Evolutionary conservation across 2,329 filamentous ascomycete species (phyloP).

Genomic region (Alternaria sp.): DNA sequence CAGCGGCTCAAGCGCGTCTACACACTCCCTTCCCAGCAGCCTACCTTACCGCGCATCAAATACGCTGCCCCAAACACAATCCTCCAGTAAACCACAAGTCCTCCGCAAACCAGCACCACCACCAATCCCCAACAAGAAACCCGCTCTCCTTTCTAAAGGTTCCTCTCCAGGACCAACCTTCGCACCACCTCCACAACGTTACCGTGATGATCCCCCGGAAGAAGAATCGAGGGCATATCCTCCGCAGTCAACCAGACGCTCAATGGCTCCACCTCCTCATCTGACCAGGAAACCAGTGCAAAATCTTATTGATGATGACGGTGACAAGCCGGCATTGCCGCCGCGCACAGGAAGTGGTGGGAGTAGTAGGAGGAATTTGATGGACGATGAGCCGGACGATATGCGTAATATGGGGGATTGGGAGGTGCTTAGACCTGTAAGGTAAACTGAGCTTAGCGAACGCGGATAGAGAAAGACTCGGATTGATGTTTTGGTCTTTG

Average conservation of each 20-base stretch:
- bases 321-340: conserved; percentile 39
- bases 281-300: conserved; percentile 22
- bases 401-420: conserved; percentile 45
- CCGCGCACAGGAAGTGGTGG: conserved; percentile 40
- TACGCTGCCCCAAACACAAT: conserved; percentile 5
- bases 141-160: conserved; percentile 30
- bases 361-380: conserved; percentile 30
- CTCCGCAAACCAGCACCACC: conserved; percentile 44
- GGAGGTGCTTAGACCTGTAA: conserved; percentile 46
- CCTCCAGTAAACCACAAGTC: conserved; percentile 28
- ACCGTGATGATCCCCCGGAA: conserved; percentile 31
- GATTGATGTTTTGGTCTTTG: neutral
- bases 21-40: conserved; percentile 36
- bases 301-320: conserved; percentile 28
- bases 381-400: conserved; percentile 47
- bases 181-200: conserved; percentile 22
- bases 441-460: neutral
- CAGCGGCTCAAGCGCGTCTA: conserved; percentile 33
- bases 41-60: conserved; percentile 24
- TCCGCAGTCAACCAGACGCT: conserved; percentile 28
- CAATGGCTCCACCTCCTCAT: conserved; percentile 31
- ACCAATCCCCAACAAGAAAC: conserved; percentile 44
- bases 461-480: neutral
- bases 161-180: conserved; percentile 9
- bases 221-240: conserved; percentile 17